Conservation (phyloP, 306 rosid genomes). For the Morella rubra region DNA sequence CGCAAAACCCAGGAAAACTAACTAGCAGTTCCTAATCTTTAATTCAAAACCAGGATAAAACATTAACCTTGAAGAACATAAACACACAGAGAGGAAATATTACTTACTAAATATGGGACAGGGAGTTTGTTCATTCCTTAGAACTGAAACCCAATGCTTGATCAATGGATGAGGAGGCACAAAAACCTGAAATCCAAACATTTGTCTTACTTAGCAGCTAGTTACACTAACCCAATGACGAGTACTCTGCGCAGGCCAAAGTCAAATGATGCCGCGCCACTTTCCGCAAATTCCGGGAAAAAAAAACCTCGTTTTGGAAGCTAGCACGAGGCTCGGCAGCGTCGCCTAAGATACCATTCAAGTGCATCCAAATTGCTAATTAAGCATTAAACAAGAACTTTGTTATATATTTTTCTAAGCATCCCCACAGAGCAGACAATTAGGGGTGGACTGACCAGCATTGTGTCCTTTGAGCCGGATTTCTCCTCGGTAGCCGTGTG, state of each 20-base stretch:
- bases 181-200: slow-evolving; percentile 52
- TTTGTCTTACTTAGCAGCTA: slow-evolving; percentile 4
- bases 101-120: slow-evolving; percentile 81
- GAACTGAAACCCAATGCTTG: slow-evolving; percentile 96
- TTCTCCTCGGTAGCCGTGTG: slow-evolving; percentile 68
- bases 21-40: neutral
- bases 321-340: neutral
- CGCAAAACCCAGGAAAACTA: neutral
- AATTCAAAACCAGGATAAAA: neutral
- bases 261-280: neutral
- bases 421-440: slow-evolving; percentile 12
- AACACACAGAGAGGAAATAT: neutral
- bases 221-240: neutral
- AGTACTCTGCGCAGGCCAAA: neutral
- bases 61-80: neutral
- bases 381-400: neutral
- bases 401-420: neutral
- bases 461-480: slow-evolving; percentile 54
- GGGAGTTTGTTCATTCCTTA: slow-evolving; percentile 89
- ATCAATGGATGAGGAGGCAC: slow-evolving; percentile 94
- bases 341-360: neutral
- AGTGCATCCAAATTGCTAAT: neutral
- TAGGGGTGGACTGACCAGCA: slow-evolving; percentile 70
- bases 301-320: neutral
- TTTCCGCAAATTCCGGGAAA: neutral